phyloP scores from a whole-genome alignment of 225 moss, liverwort and hornwort species.

The Pleurozium schreberi region DNA sequence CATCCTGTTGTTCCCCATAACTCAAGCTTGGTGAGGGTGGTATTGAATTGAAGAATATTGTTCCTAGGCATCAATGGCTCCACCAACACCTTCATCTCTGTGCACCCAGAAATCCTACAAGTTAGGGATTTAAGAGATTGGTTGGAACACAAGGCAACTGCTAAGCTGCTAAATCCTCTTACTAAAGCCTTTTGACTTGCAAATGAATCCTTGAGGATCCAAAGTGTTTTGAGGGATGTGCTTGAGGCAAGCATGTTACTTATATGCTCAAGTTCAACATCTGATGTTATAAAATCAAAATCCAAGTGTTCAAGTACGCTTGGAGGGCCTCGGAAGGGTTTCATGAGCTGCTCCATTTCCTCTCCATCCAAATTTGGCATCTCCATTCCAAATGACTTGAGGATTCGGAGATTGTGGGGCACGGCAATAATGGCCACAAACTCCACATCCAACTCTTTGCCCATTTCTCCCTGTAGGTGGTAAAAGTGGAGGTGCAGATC shows the following conservation, averaged over 20 bases:
- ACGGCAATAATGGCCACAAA: not conserved
- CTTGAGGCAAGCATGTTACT: not conserved
- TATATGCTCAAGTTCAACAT: not conserved
- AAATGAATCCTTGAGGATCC: rapidly evolving
- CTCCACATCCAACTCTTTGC: not conserved
- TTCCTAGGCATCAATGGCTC: rapidly evolving
- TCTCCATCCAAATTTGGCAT: rapidly evolving
- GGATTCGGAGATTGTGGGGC: not conserved
- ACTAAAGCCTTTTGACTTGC: too few relatives aligned
- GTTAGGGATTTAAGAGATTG: rapidly evolving
- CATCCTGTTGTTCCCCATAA: rapidly evolving
- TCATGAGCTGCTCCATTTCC: not conserved
- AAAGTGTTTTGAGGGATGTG: not conserved
- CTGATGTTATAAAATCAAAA: rapidly evolving
- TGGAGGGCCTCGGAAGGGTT: not conserved
- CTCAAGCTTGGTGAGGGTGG: not conserved
- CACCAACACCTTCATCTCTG: not conserved
- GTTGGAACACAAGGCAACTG: not conserved
- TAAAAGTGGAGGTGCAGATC: rapidly evolving
- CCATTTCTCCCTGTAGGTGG: not conserved
- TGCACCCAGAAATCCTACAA: rapidly evolving
- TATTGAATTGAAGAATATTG: not conserved
- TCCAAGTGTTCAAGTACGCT: rapidly evolving
- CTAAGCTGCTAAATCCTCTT: rapidly evolving
- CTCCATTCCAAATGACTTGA: rapidly evolving